Evolutionary conservation across 306 rosid species (phyloP).

Genomic region (Gastrolobium villosum): DNA sequence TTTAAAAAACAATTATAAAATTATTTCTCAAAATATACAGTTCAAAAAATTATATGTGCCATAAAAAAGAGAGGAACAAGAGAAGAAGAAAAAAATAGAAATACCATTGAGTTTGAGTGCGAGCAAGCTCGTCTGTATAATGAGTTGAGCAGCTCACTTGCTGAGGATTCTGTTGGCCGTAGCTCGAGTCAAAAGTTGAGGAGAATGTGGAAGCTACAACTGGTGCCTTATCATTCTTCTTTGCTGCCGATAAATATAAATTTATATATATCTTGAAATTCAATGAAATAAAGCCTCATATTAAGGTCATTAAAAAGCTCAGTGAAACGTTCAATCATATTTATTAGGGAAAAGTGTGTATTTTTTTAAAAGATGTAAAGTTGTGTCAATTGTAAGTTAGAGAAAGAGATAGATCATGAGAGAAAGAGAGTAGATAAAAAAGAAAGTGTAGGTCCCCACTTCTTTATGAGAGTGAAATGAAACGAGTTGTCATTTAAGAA

Average conservation of each 20-base stretch:
- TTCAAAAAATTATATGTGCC: neutral
- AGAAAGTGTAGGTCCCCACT: no score
- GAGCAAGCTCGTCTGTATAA: slow-evolving; percentile 36
- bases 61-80: neutral
- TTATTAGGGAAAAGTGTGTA: neutral
- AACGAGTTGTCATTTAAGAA: no score
- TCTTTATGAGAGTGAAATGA: no score
- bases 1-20: neutral
- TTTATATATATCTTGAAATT: neutral
- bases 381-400: no score
- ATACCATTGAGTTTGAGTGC: slow-evolving; percentile 44
- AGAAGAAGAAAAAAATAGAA: neutral
- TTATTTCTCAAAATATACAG: neutral
- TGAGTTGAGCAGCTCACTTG: slow-evolving; percentile 35
- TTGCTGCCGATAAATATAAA: slow-evolving; percentile 46
- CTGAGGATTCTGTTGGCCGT: slow-evolving; percentile 33
- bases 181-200: slow-evolving; percentile 26
- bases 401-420: no score
- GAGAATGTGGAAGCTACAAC: slow-evolving; percentile 31
- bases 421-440: no score
- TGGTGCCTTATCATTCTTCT: slow-evolving; percentile 37
- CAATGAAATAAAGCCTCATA: neutral
- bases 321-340: neutral
- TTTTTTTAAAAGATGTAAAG: no score
- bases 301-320: neutral